Percentiles rank a stretch among this genome's conserved stretches.
Evolutionary conservation across 106 monocot species (phyloP).

Genomic region (Narthecium ossifragum): DNA sequence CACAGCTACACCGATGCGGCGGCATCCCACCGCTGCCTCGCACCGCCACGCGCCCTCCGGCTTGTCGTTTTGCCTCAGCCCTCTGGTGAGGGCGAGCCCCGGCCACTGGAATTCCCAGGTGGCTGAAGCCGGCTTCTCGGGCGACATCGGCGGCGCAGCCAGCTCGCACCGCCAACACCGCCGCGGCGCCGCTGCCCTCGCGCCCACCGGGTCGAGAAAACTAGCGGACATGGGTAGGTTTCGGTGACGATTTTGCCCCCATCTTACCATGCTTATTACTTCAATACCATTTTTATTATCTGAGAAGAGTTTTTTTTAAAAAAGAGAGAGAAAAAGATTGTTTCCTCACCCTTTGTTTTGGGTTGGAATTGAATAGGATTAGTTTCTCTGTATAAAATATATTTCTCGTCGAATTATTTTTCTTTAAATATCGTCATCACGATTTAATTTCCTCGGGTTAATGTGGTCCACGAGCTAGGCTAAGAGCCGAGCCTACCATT

Average conservation of each 20-base stretch:
- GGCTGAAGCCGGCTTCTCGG: slow-evolving; percentile 22
- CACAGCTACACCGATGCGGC: slow-evolving; percentile 31
- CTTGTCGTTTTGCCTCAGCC: slow-evolving; percentile 56
- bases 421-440: no score
- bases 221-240: slow-evolving; percentile 45
- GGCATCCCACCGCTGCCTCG: slow-evolving; percentile 1
- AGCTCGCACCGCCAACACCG: slow-evolving; percentile 11
- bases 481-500: no score
- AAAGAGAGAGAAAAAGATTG: no score
- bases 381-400: no score
- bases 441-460: background rate
- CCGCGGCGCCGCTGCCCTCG: slow-evolving; percentile 11
- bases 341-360: no score
- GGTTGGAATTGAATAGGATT: no score
- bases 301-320: no score
- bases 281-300: background rate
- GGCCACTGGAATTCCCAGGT: slow-evolving; percentile 22
- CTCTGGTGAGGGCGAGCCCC: slow-evolving; percentile 42
- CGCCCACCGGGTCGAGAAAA: slow-evolving; percentile 50
- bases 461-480: no score
- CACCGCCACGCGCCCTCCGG: slow-evolving; percentile 13
- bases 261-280: background rate
- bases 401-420: no score
- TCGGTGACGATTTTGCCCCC: slow-evolving; percentile 27
- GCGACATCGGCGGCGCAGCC: slow-evolving; percentile 14